phyloP scores from a whole-genome alignment of 2,329 filamentous ascomycete species.

The Elsinoe necatrix region DNA sequence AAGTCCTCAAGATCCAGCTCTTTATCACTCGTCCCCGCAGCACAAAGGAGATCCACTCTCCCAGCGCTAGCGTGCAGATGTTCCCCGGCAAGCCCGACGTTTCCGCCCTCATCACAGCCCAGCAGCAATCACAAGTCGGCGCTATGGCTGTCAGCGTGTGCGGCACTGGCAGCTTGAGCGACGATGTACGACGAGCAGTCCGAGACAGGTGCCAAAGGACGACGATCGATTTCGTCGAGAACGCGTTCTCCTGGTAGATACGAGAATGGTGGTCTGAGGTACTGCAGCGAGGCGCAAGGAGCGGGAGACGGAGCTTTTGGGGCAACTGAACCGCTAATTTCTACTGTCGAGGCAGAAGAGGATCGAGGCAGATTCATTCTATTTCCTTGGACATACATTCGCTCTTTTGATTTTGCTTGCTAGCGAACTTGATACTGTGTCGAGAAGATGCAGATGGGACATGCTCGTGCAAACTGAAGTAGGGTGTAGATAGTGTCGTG shows the following conservation, averaged over 20 bases:
- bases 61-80: conserved; percentile 78
- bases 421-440: conserved; percentile 1
- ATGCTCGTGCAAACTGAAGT: conserved; percentile 3
- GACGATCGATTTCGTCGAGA: conserved; percentile 69
- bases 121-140: conserved; percentile 72
- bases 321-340: conserved; percentile 5
- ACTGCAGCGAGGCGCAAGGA: background rate
- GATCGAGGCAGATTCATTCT: background rate
- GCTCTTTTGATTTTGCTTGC: background rate
- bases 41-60: conserved; percentile 69
- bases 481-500: conserved; percentile 5
- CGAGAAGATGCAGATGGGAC: conserved; percentile 2
- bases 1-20: conserved; percentile 75
- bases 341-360: background rate
- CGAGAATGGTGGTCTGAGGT: background rate
- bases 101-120: conserved; percentile 66
- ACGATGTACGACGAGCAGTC: conserved; percentile 63
- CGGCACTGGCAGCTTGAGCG: conserved; percentile 63
- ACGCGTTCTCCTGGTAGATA: conserved; percentile 59
- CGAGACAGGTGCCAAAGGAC: conserved; percentile 55
- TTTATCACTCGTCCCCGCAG: conserved; percentile 85
- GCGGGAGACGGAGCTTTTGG: background rate
- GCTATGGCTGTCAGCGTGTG: conserved; percentile 83
- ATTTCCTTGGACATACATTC: conserved; percentile 10
- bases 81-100: conserved; percentile 83